Base-by-base conservation (phyloP, 225 moss, liverwort and hornwort genomes). In the Anthoceros angustus region DNA sequence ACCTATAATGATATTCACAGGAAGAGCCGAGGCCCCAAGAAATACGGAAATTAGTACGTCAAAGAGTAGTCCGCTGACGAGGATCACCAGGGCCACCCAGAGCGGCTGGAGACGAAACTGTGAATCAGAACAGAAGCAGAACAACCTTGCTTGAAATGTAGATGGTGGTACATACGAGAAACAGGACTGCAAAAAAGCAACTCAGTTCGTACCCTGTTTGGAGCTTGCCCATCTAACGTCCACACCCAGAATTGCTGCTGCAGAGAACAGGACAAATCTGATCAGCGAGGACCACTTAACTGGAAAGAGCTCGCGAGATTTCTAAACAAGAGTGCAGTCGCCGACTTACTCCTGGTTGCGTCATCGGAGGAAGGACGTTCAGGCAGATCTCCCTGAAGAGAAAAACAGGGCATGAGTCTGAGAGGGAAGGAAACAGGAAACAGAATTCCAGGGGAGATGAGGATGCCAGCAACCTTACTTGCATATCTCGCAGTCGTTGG, bases 181-280 rank as follows among this genome's bases (percentile, higher is more conserved):
- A 63, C 64, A 77, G 70, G 61, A 74, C 64, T 69, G 75, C 69
- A 71, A 73, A 72, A 75, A 74, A 77, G 79, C 0, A 11, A 49
- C 41, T 67, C 64, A 40, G 74, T 69, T 40, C 62, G 20, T 68
- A 72, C 67, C 25, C 71, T 72, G 45, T 66, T 63, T 39, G 72
- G 68, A 48, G 79, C 74, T 9, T 75, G 67, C 2, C 87, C 84
- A 64, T 80, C 88, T 18, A 95, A 72, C 73, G 90, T 82, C 94
- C 94, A 95, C 24, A 90, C 85, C 94, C 94, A 95, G 72, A 95
- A 95, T 72, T 90, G 90, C 12, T 88, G 86, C 88, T 91, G 85
- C 73, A 66, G 21, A 63, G 2, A 12, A 10, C 3, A 12, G 5
- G 21, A 55, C 50, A 55, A 16, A 55, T 21, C 16, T 21, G 21